Conservation (phyloP, 2,329 filamentous ascomycete genomes). For the Dothiorella sarmentorum region DNA sequence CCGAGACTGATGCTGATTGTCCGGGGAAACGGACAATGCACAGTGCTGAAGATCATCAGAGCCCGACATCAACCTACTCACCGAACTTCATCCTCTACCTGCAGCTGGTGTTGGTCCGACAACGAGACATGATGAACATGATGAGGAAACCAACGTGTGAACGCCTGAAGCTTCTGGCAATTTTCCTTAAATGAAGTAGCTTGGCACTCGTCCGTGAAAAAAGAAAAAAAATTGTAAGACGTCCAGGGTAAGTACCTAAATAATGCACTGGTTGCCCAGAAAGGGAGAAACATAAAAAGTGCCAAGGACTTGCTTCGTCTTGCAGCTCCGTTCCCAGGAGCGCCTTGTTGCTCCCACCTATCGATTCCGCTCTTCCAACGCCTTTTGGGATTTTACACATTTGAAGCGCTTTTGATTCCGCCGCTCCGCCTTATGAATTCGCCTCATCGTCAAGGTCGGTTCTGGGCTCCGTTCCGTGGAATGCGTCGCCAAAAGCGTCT, state of each 20-base stretch:
- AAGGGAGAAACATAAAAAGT: neutral
- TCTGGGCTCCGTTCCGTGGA: conserved; percentile 37
- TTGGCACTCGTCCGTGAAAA: neutral
- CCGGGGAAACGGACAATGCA: neutral
- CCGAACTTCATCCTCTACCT: neutral
- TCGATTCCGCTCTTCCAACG: neutral
- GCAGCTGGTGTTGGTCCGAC: neutral
- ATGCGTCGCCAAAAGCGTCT: conserved; percentile 40
- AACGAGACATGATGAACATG: neutral
- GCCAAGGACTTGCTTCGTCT: neutral
- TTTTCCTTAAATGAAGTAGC: neutral
- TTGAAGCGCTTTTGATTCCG: neutral
- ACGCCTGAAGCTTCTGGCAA: neutral
- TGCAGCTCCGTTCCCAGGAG: neutral
- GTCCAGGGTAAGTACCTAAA: neutral
- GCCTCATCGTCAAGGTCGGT: conserved; percentile 6
- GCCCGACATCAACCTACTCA: neutral
- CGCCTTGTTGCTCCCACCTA: neutral
- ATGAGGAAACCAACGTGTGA: neutral
- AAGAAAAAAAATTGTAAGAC: neutral
- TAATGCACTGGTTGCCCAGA: conserved; percentile 1
- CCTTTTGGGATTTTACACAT: neutral
- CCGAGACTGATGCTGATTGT: neutral
- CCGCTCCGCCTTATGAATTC: neutral
- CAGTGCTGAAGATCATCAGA: neutral